Evolutionary conservation across 2,329 filamentous ascomycete genomes (phyloP), one percentile per base, ranked within the genome.

Genomic region (Alternaria gaisen): DNA sequence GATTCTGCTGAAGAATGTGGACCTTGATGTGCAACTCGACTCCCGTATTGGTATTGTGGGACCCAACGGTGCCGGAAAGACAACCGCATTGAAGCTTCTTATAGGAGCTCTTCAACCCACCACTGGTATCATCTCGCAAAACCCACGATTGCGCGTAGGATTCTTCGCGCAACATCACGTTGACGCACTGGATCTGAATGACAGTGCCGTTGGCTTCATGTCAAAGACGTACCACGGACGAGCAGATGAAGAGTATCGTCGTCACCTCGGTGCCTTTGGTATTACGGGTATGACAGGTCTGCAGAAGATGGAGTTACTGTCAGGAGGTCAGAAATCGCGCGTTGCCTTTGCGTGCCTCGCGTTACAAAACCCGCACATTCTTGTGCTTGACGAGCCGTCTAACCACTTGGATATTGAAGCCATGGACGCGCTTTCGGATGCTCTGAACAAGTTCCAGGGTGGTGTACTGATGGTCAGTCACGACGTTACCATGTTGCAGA

Each of bases 121-220:
- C 0, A 85, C 87, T 54, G 95, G 95, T 68, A 76, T 97, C 58
- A 97, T 99, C 67, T 93, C 92, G 7, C 90, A 93, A 72, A 90
- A 99, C 79, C 90, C 95, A 34, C 89, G 95, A 57, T 86, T 99
- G 50, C 90, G 95, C 48, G 87, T 99, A 64, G 95, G 95, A 44
- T 99, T 96, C 87, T 99, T 99, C 76, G 95, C 95, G 4, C 95
- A 99, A 81, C 95, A 99, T 79, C 95, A 99, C 83, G 93, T 99
- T 67, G 95, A 99, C 79, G 94, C 94, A 12, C 85, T 99, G 47
- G 95, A 99, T 78, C 85, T 99, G 67, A 95, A 88, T 65, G 88
- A 88, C 67, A 95, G 91, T 71, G 93, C 95, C 26, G 95, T 99
- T 56, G 91, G 91, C 63, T 99, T 98, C 85, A 98, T 99, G 94